Base-by-base conservation (phyloP, 2,329 filamentous ascomycete species). In the Leptographium flavum region DNA sequence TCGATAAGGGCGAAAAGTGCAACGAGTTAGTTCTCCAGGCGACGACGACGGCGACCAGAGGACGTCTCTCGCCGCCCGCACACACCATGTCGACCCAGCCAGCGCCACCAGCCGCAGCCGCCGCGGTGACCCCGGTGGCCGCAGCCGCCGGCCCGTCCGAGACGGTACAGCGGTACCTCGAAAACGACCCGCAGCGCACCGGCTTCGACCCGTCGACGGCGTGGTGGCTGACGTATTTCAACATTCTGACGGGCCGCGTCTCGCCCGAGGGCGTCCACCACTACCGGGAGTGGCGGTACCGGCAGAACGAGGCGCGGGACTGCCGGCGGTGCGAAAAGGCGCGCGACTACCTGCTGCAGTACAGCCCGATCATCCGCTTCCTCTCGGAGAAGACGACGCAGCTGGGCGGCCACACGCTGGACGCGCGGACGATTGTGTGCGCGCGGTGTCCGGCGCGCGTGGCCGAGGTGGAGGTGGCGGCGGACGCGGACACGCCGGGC, bases 321-420 rank as follows among this genome's bases (percentile, higher is more conserved):
- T 88, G 84, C 70, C 73, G 72, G 57, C 77, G 78, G 45, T 94
- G 87, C 69, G 86, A 95, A 58, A 67, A 79, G 37, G 76, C 85
- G 63, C 80, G 86, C 47, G 82, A 92, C 62, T 95, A 83, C 70
- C 75, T 93, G 31, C 77, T 96, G 56, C 66, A 77, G 58, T 84
- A 88, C 69, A 90, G 83, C 46, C 92, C 92, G 25, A 77, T 85
- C 46, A 80, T 98, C 48, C 81, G 82, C 49, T 98, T 94, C 71
- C 69, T 98, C 64, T 78, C 77, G 45, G 79, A 92, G 52, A 86
- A 87, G 62, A 83, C 95, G 55, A 69, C 68, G 47, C 77, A 81
- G 53, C 75, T 96, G 30, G 87, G 87, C 60, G 87, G 87, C 42
- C 51, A 53, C 45, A 68, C 76, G 42, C 68, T 98, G 42, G 79